A percentile compares a stretch with the other conserved stretches of the same genome.
phyloP scores from a whole-genome alignment of 2,329 filamentous ascomycete species.

The Talaromyces verruculosus region DNA sequence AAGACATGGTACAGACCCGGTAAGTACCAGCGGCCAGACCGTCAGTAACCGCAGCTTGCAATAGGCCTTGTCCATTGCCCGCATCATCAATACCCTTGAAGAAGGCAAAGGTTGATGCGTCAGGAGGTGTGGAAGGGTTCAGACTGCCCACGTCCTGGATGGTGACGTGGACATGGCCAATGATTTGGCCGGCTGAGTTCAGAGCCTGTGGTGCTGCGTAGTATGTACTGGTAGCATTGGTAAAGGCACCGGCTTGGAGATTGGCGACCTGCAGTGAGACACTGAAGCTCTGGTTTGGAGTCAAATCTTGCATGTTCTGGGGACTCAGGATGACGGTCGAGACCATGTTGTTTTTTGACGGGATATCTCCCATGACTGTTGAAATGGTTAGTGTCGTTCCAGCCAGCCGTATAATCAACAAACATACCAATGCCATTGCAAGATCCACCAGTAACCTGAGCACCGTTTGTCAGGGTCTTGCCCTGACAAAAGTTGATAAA shows the following conservation, averaged over 20 bases:
- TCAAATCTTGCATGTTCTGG: constrained; percentile 42
- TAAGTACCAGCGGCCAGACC: constrained; percentile 53
- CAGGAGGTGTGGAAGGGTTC: constrained; percentile 38
- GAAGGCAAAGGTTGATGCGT: constrained; percentile 52
- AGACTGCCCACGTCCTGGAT: constrained; percentile 49
- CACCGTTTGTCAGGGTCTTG: constrained; percentile 56
- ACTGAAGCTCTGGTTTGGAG: constrained; percentile 46
- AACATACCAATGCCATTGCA: constrained; percentile 56
- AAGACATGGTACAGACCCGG: constrained; percentile 55
- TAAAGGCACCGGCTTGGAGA: constrained; percentile 55
- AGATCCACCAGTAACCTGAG: constrained; percentile 51
- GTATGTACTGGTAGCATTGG: constrained; percentile 56
- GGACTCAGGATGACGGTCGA: constrained; percentile 55
- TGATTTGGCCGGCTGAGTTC: constrained; percentile 37
- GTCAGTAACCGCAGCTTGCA: constrained; percentile 47
- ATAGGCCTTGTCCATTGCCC: constrained; percentile 49
- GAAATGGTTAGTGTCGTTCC: constrained; percentile 19
- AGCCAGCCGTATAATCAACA: not conserved
- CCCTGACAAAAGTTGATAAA: constrained; percentile 62
- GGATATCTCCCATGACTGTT: constrained; percentile 58
- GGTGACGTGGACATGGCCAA: constrained; percentile 47
- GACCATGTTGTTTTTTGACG: constrained; percentile 53
- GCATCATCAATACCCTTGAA: constrained; percentile 60
- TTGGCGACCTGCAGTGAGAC: constrained; percentile 52
- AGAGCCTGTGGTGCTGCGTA: constrained; percentile 57